A percentile compares a stretch with the other conserved stretches of the same genome.
Conservation (phyloP, 106 monocot genomes). For the Acorus gramineus region DNA sequence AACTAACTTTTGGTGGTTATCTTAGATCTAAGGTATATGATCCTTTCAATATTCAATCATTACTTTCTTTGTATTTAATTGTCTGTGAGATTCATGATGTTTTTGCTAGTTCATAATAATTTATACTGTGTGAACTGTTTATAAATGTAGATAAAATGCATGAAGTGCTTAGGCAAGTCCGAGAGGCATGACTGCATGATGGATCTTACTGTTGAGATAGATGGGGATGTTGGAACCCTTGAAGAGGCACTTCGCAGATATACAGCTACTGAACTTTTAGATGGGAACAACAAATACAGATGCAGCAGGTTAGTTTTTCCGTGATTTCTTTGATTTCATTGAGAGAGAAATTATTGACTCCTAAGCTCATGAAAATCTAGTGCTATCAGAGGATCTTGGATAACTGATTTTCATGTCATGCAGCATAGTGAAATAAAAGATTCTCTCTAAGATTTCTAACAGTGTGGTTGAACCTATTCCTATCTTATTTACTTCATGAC, state of each 20-base stretch:
- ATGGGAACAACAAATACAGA: constrained; percentile 66
- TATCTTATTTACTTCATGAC: no score
- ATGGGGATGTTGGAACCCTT: constrained; percentile 68
- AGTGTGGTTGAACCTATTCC: no score
- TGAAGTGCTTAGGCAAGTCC: constrained; percentile 59
- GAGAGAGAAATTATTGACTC: neutral
- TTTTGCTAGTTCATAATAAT: no score
- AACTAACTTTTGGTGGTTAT: constrained; percentile 86
- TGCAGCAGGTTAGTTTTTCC: constrained; percentile 40
- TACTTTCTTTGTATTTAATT: no score
- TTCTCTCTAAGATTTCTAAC: no score
- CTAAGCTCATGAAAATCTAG: no score
- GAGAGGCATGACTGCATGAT: constrained; percentile 63
- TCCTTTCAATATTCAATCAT: neutral
- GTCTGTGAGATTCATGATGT: no score
- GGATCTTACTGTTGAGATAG: constrained; percentile 89
- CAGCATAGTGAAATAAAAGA: no score
- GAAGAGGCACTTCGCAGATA: constrained; percentile 67
- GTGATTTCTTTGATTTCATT: neutral
- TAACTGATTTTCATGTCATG: no score
- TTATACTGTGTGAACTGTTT: no score
- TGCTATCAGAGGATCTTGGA: no score
- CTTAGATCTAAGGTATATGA: constrained; percentile 64
- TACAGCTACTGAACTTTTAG: constrained; percentile 54
- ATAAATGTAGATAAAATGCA: constrained; percentile 69